Conservation (phyloP, 23 red algal genomes). For the Gracilaria gracilis region DNA sequence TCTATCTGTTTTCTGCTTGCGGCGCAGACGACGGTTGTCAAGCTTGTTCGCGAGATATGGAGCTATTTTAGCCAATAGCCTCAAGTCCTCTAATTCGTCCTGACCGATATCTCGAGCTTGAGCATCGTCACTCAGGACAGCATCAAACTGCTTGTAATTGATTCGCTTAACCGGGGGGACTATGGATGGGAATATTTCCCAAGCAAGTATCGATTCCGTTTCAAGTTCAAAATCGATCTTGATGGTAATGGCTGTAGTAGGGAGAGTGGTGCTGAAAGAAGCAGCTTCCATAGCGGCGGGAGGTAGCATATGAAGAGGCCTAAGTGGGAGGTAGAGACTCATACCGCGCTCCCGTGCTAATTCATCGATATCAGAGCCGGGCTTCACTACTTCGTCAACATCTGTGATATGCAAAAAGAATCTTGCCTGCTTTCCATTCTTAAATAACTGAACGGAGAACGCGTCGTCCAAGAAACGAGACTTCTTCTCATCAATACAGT, state of each 20-base stretch:
- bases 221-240: conserved; percentile 53
- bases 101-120: not conserved
- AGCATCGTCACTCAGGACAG: conserved; percentile 9
- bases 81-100: conserved; percentile 37
- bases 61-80: conserved; percentile 21
- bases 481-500: conserved; percentile 68
- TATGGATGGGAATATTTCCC: conserved; percentile 62
- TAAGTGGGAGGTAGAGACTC: conserved; percentile 70
- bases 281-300: conserved; percentile 73
- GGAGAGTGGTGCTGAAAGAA: conserved; percentile 48
- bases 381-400: conserved; percentile 71
- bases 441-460: conserved; percentile 19
- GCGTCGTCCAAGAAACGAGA: conserved; percentile 79
- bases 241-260: conserved; percentile 65
- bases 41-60: conserved; percentile 38
- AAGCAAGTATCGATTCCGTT: conserved; percentile 18
- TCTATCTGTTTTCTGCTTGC: not conserved
- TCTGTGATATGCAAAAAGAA: conserved; percentile 72
- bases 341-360: conserved; percentile 69
- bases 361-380: conserved; percentile 52
- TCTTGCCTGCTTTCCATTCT: not conserved
- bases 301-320: conserved; percentile 81
- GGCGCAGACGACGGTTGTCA: conserved; percentile 35
- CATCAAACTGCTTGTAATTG: conserved; percentile 67
- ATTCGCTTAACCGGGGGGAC: conserved; percentile 61